A percentile compares a stretch with the other conserved stretches of the same genome.
These are phyloP conservation scores for Cylindrotheca closterium DNA, from an alignment of 108 stramenopile genomes.

Conservation along the genomic window DNA sequence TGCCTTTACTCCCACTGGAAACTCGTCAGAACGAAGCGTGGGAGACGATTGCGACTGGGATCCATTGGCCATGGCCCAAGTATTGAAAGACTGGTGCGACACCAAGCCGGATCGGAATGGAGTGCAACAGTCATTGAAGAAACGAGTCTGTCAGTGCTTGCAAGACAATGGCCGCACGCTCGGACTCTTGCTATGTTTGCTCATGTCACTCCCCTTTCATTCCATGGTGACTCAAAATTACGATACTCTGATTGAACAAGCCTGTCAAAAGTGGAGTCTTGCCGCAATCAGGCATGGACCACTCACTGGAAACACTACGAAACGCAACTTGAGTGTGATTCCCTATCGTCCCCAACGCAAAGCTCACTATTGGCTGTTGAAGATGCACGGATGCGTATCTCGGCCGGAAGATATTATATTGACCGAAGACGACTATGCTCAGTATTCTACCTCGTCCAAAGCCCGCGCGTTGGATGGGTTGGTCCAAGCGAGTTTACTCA, in stretches of 20 bases:
- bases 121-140: slow-evolving; percentile 1
- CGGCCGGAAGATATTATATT: slow-evolving; percentile 20
- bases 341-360: slow-evolving; percentile 18
- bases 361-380: slow-evolving; percentile 25
- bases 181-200: slow-evolving; percentile 14
- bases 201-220: slow-evolving; percentile 12
- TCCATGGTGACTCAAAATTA: slow-evolving; percentile 32
- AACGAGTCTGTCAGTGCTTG: slow-evolving; percentile 9
- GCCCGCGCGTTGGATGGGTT: slow-evolving; percentile 6
- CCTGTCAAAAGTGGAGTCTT: slow-evolving; percentile 15
- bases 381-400: slow-evolving; percentile 38
- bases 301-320: background rate
- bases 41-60: background rate
- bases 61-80: slow-evolving; percentile 9
- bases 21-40: background rate
- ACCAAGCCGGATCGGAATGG: slow-evolving; percentile 3
- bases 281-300: background rate
- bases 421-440: slow-evolving; percentile 15
- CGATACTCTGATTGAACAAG: slow-evolving; percentile 15
- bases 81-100: background rate
- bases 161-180: slow-evolving; percentile 2
- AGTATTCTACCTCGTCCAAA: background rate
- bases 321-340: slow-evolving; percentile 11
- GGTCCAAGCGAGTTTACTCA: slow-evolving; percentile 27
- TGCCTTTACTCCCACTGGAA: slow-evolving; percentile 2